phyloP scores from a whole-genome alignment of 176 grass and related monocot genomes.

The Bromus sterilis region DNA sequence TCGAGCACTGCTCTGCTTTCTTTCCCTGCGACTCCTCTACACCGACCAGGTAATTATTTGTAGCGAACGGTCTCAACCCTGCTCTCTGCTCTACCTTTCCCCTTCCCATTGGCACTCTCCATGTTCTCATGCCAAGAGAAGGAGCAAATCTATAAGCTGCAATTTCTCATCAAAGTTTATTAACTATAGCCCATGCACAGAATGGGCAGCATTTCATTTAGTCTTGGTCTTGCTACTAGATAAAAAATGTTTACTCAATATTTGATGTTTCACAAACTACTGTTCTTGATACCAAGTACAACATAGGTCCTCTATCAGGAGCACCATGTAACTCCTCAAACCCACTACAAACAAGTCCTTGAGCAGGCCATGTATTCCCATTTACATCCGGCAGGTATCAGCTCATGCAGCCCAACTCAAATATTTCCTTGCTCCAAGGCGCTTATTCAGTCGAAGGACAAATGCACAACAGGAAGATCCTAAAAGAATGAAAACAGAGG shows the following conservation, averaged over 20 bases:
- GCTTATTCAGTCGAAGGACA: background rate
- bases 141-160: background rate
- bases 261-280: background rate
- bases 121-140: too few species aligned
- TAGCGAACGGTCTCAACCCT: background rate
- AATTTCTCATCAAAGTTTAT: background rate
- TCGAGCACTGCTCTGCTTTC: conserved; percentile 16
- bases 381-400: background rate
- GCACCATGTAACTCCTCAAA: background rate
- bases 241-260: background rate
- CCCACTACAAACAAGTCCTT: background rate
- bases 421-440: background rate
- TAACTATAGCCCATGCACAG: background rate
- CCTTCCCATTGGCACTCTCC: background rate
- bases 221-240: background rate
- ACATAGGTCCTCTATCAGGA: background rate
- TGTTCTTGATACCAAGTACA: conserved; percentile 9
- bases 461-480: too few species aligned
- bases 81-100: background rate
- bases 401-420: background rate
- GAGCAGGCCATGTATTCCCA: background rate
- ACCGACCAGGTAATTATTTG: background rate
- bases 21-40: conserved; percentile 21
- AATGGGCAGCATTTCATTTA: background rate
- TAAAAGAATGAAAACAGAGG: too few species aligned